Conservation (phyloP, 2,329 filamentous ascomycete genomes). For the Ophiocordyceps camponoti-floridani region DNA sequence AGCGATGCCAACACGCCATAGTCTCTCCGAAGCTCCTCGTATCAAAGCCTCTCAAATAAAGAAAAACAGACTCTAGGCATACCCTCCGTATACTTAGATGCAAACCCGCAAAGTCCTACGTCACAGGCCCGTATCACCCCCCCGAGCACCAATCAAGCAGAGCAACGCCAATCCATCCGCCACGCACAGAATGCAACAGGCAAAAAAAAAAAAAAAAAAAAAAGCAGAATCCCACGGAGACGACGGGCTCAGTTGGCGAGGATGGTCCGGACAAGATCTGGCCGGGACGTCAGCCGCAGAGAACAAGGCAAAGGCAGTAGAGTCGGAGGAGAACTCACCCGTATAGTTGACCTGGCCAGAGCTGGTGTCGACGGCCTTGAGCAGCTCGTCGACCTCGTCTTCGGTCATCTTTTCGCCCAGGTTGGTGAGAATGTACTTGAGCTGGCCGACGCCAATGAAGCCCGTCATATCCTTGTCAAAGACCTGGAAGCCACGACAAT, state of each 20-base stretch:
- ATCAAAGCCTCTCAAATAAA: too few species aligned
- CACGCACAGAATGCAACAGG: slow-evolving; percentile 3
- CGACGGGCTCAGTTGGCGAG: slow-evolving; percentile 50
- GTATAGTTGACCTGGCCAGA: slow-evolving; percentile 96
- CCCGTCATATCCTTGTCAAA: slow-evolving; percentile 99
- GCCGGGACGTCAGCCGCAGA: slow-evolving; percentile 1
- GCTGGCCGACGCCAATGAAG: slow-evolving; percentile 91
- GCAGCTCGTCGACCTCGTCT: slow-evolving; percentile 94
- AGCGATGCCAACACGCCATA: too few species aligned
- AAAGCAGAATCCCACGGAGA: slow-evolving; percentile 6
- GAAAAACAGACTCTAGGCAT: too few species aligned
- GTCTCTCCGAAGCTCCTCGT: too few species aligned
- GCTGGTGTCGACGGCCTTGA: slow-evolving; percentile 94
- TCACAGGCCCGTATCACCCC: too few species aligned
- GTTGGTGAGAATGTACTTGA: slow-evolving; percentile 96
- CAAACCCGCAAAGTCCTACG: too few species aligned
- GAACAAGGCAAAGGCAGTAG: neutral
- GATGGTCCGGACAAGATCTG: slow-evolving; percentile 73
- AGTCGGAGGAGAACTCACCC: slow-evolving; percentile 33
- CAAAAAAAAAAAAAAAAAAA: slow-evolving; percentile 9
- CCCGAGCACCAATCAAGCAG: neutral
- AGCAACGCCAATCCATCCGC: neutral
- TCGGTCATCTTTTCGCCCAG: slow-evolving; percentile 98
- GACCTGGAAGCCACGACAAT: slow-evolving; percentile 96
- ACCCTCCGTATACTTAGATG: too few species aligned